Percentiles rank a stretch among this genome's conserved stretches.
These are phyloP conservation scores for Periglandula ipomoeae DNA, from an alignment of 2,329 filamentous ascomycete species.

Conservation along the genomic window DNA sequence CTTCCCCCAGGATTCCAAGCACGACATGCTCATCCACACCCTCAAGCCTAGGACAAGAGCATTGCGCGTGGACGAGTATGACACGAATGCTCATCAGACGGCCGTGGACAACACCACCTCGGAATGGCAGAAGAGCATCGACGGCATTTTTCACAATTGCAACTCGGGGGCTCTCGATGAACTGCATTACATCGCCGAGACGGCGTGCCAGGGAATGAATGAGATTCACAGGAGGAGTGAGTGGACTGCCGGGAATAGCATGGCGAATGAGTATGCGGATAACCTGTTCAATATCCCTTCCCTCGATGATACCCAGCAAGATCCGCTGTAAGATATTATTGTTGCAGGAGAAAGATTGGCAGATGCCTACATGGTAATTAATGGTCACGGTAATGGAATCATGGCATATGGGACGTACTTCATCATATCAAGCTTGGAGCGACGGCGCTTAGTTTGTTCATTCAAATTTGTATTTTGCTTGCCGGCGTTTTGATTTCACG, in stretches of 20 bases:
- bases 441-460: neutral
- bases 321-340: neutral
- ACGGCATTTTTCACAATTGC: conserved; percentile 34
- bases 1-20: conserved; percentile 17
- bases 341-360: too few species aligned
- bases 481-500: neutral
- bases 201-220: conserved; percentile 33
- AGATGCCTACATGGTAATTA: too few species aligned
- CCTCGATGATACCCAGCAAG: conserved; percentile 8
- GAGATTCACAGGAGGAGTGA: conserved; percentile 29
- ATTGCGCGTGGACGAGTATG: conserved; percentile 23
- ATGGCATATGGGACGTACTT: neutral
- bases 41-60: conserved; percentile 18
- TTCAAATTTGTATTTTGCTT: neutral
- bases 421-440: neutral
- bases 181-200: conserved; percentile 35
- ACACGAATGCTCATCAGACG: conserved; percentile 26
- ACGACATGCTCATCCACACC: conserved; percentile 17
- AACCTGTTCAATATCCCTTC: conserved; percentile 14
- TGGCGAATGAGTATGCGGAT: conserved; percentile 23
- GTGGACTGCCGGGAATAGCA: conserved; percentile 18
- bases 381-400: neutral
- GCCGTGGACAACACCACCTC: conserved; percentile 32
- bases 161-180: conserved; percentile 34
- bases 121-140: conserved; percentile 32